Conservation (phyloP, 2,329 filamentous ascomycete species). For the Fusarium gaditjirri region DNA sequence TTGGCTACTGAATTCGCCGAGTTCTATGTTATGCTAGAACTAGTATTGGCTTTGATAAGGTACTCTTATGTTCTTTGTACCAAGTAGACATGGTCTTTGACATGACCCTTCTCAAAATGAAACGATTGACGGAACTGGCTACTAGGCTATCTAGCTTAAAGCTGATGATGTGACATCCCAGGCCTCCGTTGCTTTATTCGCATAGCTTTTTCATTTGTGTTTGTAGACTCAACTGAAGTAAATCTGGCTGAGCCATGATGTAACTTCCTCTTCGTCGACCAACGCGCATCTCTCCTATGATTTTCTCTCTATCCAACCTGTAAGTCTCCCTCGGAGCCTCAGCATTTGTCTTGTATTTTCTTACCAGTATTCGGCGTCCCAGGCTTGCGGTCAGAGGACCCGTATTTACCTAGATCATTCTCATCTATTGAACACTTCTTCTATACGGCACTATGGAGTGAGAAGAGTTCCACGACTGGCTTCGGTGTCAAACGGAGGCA, state of each 20-base stretch:
- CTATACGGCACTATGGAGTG: background rate
- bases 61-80: too few relatives aligned
- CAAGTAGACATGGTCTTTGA: fast-evolving
- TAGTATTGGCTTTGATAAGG: fast-evolving
- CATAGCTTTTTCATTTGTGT: too few relatives aligned
- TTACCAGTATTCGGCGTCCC: background rate
- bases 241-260: too few relatives aligned
- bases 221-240: too few relatives aligned
- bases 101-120: too few relatives aligned
- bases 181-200: too few relatives aligned
- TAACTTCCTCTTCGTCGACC: too few relatives aligned
- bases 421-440: background rate
- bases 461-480: background rate
- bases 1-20: background rate
- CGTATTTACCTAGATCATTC: fast-evolving
- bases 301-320: fast-evolving
- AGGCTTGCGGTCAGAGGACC: fast-evolving
- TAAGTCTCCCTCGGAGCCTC: background rate
- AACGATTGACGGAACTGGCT: fast-evolving
- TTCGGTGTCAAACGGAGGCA: background rate
- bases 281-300: too few relatives aligned
- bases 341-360: too few relatives aligned
- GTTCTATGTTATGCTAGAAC: background rate
- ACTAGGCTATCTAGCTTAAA: too few relatives aligned
- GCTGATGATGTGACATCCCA: too few relatives aligned